phyloP scores from a whole-genome alignment of 768 basidiomycete species.

The Rubroboletus pulcherrimus region DNA sequence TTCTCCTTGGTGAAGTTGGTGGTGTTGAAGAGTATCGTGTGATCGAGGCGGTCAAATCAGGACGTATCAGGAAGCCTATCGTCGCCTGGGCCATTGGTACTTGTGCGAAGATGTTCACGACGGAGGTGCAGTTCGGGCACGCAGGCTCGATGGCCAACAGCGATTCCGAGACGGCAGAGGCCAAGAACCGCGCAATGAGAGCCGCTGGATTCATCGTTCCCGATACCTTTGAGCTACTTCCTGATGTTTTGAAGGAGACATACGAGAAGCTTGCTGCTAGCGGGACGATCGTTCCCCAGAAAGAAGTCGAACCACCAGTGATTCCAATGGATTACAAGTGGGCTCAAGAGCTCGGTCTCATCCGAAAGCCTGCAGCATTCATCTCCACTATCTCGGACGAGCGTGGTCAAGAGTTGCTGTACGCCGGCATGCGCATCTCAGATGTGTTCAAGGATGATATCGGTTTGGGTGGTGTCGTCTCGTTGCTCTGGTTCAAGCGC shows the following conservation, averaged over 20 bases:
- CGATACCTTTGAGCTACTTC: conserved; percentile 96
- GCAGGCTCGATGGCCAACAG: conserved; percentile 98
- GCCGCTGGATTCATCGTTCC: conserved; percentile 95
- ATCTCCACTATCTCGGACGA: conserved; percentile 99
- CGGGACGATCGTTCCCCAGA: conserved; percentile 65
- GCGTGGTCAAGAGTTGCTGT: conserved; percentile 96
- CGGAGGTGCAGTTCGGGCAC: conserved; percentile 99
- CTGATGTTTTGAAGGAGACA: conserved; percentile 75
- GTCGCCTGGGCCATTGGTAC: conserved; percentile 99
- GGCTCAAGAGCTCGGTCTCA: conserved; percentile 97
- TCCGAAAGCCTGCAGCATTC: conserved; percentile 98
- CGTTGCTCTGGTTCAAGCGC: conserved; percentile 97
- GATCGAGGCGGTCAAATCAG: conserved; percentile 93
- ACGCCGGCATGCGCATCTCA: conserved; percentile 98
- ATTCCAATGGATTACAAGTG: conserved; percentile 99
- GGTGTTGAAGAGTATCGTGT: conserved; percentile 99
- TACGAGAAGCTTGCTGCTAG: conserved; percentile 75
- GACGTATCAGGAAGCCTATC: conserved; percentile 95
- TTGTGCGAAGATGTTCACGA: conserved; percentile 99
- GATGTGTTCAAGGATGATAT: conserved; percentile 98
- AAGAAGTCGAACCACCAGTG: conserved; percentile 85
- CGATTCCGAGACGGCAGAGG: conserved; percentile 94
- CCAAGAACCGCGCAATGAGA: conserved; percentile 95
- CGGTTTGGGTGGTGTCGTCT: conserved; percentile 94
- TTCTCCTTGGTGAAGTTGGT: conserved; percentile 97